Evolutionary conservation across 1,284 basidiomycete genomes (phyloP).

Genomic region (Apiotrichum akiyoshidainum): DNA sequence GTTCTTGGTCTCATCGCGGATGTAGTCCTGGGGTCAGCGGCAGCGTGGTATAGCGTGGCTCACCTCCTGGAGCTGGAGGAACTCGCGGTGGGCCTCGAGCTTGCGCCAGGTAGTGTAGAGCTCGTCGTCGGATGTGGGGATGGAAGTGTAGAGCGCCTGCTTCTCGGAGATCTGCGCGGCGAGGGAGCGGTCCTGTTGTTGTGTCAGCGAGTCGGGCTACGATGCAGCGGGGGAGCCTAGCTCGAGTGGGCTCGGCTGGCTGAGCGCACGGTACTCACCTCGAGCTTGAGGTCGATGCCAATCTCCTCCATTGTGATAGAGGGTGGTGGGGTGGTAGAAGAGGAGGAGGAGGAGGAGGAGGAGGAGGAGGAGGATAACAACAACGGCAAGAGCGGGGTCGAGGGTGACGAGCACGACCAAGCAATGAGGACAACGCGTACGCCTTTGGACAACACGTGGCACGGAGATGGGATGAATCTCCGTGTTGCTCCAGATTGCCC

Average conservation of each 20-base stretch:
- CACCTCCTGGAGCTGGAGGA: constrained; percentile 87
- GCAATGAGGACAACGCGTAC: constrained; percentile 17
- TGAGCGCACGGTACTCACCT: constrained; percentile 65
- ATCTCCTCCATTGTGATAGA: constrained; percentile 53
- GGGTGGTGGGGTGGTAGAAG: constrained; percentile 7
- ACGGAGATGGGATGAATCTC: constrained; percentile 27
- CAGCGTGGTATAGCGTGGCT: constrained; percentile 9
- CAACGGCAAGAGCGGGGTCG: background rate
- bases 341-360: background rate
- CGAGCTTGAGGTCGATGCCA: constrained; percentile 74
- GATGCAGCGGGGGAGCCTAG: too few relatives aligned
- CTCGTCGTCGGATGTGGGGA: constrained; percentile 78
- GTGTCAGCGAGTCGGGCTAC: background rate
- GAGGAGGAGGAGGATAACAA: background rate
- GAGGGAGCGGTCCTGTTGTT: constrained; percentile 77
- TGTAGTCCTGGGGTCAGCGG: constrained; percentile 62
- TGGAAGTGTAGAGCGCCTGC: constrained; percentile 73
- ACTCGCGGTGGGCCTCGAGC: constrained; percentile 84
- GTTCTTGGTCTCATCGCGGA: constrained; percentile 98
- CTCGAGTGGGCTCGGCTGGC: too few relatives aligned
- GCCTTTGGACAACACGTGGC: constrained; percentile 2
- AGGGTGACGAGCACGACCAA: background rate
- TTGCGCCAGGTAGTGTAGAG: constrained; percentile 94
- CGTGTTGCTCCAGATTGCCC: constrained; percentile 1
- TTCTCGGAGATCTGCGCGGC: constrained; percentile 83